Evolutionary conservation across 208 protist genomes (phyloP), one percentile per base, ranked within the genome.

Genomic region (Leishmania amazonensis): DNA sequence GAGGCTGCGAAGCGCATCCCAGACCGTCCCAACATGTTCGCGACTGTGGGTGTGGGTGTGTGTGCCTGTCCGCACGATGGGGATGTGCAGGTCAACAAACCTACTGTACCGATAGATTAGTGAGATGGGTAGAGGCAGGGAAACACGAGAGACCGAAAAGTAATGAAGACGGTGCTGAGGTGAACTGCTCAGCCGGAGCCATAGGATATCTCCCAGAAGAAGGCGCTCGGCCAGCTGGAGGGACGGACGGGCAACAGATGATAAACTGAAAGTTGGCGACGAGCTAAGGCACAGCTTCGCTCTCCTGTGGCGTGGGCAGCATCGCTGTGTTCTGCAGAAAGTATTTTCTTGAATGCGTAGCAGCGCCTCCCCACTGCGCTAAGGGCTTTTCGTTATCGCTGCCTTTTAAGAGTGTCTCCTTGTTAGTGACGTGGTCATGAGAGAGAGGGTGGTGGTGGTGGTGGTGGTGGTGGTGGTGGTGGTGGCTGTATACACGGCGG

Each of bases 1-100:
- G 35, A 5, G 40, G 73, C 35, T 11, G 49, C n/a, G 17, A 62
- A 62, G 21, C 75, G 76, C 73, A 65, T n/a, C 31, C 49, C 57
- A 21, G 64, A 64, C 78, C 83, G 75, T 3, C 60, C 45, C 70
- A 77, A 19, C 81, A 85, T 78, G 31, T 42, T 42, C 15, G 7
- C 35, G n/a, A 42, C 47, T 58, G 28, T 40, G 71, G 21, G 35
- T 28, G 53, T 58, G 7, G n/a, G 72, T 15, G 49, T 73, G 17
- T n/a, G 54, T 62, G 21, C 0, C 1, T 31, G 21, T 62, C 17
- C 45, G 51, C 72, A 35, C n/a, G 35, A 57, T 74, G 45, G 45
- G 24, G 47, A 19, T 54, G 70, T 54, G 70, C 11, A n/a, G 35
- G 45, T 38, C 70, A 19, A 53, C 45, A 51, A 31, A 28, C 17